Evolutionary conservation across 2,329 filamentous ascomycete species (phyloP).

Genomic region (Cercospora beticola): DNA sequence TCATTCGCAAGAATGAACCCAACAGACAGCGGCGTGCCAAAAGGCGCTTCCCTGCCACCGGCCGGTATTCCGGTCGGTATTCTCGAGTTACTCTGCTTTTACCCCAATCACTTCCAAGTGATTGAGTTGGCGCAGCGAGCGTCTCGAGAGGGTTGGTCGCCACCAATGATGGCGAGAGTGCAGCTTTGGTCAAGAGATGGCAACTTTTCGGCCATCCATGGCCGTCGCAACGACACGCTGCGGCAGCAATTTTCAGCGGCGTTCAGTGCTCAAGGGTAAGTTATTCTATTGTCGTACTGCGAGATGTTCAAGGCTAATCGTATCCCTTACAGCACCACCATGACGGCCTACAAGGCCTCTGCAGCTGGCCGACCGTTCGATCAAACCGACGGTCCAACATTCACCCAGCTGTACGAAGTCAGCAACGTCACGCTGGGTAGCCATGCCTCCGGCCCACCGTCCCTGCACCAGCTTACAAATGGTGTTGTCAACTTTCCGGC

Average conservation of each 20-base stretch:
- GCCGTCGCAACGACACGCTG: constrained; percentile 2
- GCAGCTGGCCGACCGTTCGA: neutral
- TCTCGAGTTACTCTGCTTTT: constrained; percentile 6
- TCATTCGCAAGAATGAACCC: neutral
- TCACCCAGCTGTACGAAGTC: neutral
- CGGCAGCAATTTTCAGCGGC: neutral
- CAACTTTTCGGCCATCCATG: neutral
- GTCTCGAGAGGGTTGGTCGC: constrained; percentile 13
- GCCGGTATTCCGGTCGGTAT: constrained; percentile 5
- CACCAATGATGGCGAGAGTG: constrained; percentile 11
- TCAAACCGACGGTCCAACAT: neutral
- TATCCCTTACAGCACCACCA: neutral
- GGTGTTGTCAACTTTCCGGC: constrained; percentile 15
- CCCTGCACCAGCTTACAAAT: constrained; percentile 2
- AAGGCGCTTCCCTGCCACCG: neutral
- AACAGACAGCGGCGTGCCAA: neutral
- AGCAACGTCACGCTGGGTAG: neutral
- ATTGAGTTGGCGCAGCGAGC: neutral
- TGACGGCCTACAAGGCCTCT: neutral
- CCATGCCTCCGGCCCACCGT: neutral
- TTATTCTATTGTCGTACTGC: too few relatives aligned
- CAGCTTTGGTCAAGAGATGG: constrained; percentile 15
- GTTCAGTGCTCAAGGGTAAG: neutral
- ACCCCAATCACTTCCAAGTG: constrained; percentile 7
- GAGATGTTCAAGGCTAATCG: neutral